phyloP scores from a whole-genome alignment of 169 alveolate genomes.

The Cyclospora cayetanensis region DNA sequence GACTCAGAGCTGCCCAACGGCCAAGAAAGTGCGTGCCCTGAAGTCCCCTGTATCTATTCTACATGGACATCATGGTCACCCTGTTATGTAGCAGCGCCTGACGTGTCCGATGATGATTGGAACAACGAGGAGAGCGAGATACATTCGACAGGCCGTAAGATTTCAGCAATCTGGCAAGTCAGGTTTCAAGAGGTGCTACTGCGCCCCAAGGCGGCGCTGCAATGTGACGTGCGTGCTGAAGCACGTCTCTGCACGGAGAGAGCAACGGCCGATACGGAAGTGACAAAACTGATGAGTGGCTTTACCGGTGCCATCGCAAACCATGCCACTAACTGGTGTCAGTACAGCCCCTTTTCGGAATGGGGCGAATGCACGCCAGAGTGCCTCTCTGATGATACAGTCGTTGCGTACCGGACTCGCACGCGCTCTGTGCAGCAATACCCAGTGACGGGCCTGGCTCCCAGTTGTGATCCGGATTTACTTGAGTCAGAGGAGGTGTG shows the following conservation, averaged over 20 bases:
- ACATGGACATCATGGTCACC: constrained; percentile 66
- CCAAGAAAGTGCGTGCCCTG: neutral
- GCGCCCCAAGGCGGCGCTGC: constrained; percentile 32
- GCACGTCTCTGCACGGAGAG: constrained; percentile 30
- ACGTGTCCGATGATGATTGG: neutral
- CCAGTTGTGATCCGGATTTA: neutral
- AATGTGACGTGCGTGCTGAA: neutral
- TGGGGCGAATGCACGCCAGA: constrained; percentile 49
- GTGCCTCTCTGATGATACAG: neutral
- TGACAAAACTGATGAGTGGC: constrained; percentile 23
- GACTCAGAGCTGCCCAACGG: neutral
- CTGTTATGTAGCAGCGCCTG: neutral
- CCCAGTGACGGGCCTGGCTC: constrained; percentile 61
- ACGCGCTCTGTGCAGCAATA: constrained; percentile 49
- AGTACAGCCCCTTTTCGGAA: constrained; percentile 36
- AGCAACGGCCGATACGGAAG: constrained; percentile 5
- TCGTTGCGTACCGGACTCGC: neutral
- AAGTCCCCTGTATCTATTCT: constrained; percentile 31
- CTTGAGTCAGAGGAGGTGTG: neutral
- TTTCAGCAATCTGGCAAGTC: constrained; percentile 53
- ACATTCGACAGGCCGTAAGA: neutral
- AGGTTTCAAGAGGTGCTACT: constrained; percentile 31
- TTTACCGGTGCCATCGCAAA: constrained; percentile 21
- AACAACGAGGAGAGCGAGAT: neutral
- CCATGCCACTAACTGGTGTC: neutral